phyloP scores from a whole-genome alignment of 2,329 filamentous ascomycete genomes.

The Pestalotiopsis sp. region DNA sequence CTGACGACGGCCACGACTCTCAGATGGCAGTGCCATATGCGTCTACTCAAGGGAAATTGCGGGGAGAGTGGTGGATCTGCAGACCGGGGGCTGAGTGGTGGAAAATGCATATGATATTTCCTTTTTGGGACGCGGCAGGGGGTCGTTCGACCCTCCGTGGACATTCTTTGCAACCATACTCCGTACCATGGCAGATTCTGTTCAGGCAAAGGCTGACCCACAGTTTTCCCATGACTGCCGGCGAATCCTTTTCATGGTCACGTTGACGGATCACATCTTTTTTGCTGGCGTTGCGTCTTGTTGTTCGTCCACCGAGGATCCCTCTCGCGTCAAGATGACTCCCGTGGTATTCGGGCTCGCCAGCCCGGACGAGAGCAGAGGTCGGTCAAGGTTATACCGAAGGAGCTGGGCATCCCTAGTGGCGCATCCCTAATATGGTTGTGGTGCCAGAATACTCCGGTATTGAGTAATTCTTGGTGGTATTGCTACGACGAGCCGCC shows the following conservation, averaged over 20 bases:
- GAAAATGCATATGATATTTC: conserved; percentile 8
- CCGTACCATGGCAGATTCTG: background rate
- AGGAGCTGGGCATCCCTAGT: background rate
- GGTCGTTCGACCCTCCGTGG: background rate
- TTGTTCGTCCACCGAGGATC: background rate
- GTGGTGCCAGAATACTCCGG: background rate
- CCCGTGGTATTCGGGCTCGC: background rate
- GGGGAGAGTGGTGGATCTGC: conserved; percentile 6
- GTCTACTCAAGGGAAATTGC: conserved; percentile 8
- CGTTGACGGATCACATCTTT: background rate
- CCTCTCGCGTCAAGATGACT: background rate
- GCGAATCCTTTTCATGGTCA: background rate
- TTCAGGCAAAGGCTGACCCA: background rate
- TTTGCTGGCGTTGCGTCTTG: background rate
- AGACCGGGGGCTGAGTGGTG: conserved; percentile 3
- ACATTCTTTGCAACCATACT: background rate
- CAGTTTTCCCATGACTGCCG: background rate
- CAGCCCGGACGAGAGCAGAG: background rate
- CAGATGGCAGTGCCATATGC: background rate
- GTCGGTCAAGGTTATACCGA: conserved; percentile 5
- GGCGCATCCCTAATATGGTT: background rate
- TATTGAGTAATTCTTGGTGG: background rate
- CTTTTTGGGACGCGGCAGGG: conserved; percentile 1
- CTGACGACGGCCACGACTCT: background rate
- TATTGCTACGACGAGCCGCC: background rate